phyloP scores from a whole-genome alignment of 495 filamentous ascomycete genomes.

The Daldinia concentrica region DNA sequence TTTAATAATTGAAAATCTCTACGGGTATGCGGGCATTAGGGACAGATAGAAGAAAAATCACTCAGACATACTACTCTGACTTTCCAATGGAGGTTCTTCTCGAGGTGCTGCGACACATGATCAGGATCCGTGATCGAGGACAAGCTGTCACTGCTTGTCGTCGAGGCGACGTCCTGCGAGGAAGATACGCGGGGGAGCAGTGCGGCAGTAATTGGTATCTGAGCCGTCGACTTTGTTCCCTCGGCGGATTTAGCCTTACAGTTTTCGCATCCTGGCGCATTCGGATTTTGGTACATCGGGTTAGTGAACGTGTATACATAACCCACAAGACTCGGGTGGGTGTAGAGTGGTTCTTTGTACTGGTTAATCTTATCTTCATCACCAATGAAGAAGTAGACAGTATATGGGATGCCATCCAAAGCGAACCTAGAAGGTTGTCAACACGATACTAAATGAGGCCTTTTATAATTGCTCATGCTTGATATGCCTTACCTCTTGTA shows the following conservation, averaged over 20 bases:
- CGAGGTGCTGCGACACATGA: neutral
- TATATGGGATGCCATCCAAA: slow-evolving; percentile 5
- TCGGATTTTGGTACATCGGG: neutral
- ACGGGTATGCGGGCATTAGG: no score
- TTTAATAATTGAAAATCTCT: neutral
- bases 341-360: neutral
- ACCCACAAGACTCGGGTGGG: neutral
- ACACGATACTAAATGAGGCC: neutral
- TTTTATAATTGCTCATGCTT: neutral
- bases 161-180: neutral
- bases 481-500: slow-evolving; percentile 2
- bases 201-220: slow-evolving; percentile 4
- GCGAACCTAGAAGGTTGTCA: neutral
- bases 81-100: slow-evolving; percentile 1
- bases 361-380: neutral
- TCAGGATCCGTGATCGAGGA: neutral
- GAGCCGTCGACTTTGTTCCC: slow-evolving; percentile 2
- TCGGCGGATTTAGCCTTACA: neutral
- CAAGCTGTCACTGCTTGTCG: neutral
- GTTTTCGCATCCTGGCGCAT: neutral
- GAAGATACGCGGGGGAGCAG: neutral
- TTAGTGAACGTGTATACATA: slow-evolving; percentile 15
- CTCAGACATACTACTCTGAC: neutral
- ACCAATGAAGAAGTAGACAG: slow-evolving; percentile 9
- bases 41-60: neutral